A percentile compares a stretch with the other conserved stretches of the same genome.
phyloP scores from a whole-genome alignment of 176 grass and related monocot genomes.

The Canna indica region DNA sequence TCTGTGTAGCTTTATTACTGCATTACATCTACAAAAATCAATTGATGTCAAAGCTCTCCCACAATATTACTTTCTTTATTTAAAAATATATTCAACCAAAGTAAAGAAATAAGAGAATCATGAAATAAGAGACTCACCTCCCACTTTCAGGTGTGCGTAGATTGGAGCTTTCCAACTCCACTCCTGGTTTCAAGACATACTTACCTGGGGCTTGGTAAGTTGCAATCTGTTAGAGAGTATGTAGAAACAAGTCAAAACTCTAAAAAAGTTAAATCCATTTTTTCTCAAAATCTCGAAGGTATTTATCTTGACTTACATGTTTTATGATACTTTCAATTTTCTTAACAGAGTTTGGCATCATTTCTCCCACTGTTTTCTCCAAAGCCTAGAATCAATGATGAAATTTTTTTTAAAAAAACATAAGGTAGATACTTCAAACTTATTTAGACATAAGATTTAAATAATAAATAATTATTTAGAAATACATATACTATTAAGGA shows the following conservation, averaged over 20 bases:
- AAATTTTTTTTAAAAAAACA: neutral
- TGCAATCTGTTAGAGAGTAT: slow-evolving; percentile 50
- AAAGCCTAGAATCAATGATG: slow-evolving; percentile 44
- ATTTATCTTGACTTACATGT: slow-evolving; percentile 54
- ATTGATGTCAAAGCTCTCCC: too few species aligned
- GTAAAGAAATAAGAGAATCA: neutral
- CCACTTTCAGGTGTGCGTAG: slow-evolving; percentile 32
- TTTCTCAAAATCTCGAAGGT: neutral
- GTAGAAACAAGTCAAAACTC: slow-evolving; percentile 8
- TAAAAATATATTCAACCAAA: neutral
- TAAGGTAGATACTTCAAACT: neutral
- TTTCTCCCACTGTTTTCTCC: slow-evolving; percentile 76
- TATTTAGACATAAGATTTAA: neutral
- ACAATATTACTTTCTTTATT: too few species aligned
- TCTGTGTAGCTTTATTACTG: too few species aligned
- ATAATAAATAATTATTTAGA: neutral
- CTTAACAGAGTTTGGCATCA: slow-evolving; percentile 51
- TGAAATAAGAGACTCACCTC: slow-evolving; percentile 30
- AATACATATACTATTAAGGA: too few species aligned
- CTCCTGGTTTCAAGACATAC: slow-evolving; percentile 73
- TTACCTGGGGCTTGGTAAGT: slow-evolving; percentile 61
- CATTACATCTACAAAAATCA: too few species aligned
- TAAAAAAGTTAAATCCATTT: slow-evolving; percentile 3
- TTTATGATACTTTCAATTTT: slow-evolving; percentile 76
- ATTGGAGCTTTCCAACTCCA: slow-evolving; percentile 57